Evolutionary conservation across 208 protist species (phyloP), one percentile per base, ranked within the genome.

Genomic region (Crithidia bombi): DNA sequence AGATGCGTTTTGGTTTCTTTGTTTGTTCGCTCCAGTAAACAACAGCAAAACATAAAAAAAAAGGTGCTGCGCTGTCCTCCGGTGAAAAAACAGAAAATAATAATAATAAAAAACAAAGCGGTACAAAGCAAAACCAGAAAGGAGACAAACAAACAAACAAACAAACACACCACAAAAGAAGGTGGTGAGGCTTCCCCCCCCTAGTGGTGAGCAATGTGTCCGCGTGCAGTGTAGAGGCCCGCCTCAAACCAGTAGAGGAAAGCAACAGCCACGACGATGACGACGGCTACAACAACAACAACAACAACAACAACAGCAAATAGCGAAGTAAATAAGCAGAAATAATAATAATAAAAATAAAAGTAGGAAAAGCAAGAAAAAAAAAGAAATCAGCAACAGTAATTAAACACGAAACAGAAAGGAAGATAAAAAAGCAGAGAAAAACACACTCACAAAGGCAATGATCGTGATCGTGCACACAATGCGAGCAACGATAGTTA

Each of bases 261-360:
- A 54, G 49, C 19, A 54, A 41, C 36, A 41, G 41, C 5, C 21
- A 61, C 28, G 35, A 39, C 52, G 19, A 43, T 35, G 35, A 41
- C 4, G 50, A 57, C n/a, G 50, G 51, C 17, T 41, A 47, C 41
- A 63, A 70, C 6, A 63, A 55, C 58, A 49, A 70, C 54, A 51
- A 7, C 15, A 57, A 52, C 23, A 63, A 62, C 35, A 63, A 55
- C 52, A 62, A 63, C 46, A 52, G 17, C 41, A 39, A 52, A 38
- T 49, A 47, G 23, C 19, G 23, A 38, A 61, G 0, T 15, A 32
- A 7, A 49, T 33, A 32, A 43, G 38, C 46, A 3, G 54, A 52
- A 67, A 25, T 44, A 26, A 55, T 28, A 46, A 33, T 63, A 46
- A 69, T 14, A 32, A 33, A 25, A 54, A 3, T 17, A 25, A 33